These are phyloP conservation scores for Phytophthora podocarpi DNA, from an alignment of 352 stramenopile species.

Conservation along the genomic window DNA sequence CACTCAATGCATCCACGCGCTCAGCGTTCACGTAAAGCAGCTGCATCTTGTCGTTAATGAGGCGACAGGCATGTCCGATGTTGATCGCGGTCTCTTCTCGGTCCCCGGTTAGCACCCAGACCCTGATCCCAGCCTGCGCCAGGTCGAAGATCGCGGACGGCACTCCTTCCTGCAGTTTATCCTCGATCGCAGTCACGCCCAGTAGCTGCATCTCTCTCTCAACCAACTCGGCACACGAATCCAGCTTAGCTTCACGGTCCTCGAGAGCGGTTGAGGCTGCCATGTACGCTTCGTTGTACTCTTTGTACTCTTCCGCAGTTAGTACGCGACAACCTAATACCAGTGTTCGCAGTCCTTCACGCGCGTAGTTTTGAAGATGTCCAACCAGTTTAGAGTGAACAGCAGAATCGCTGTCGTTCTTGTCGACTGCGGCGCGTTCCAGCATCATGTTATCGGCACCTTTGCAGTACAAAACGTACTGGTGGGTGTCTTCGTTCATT, in stretches of 20 bases:
- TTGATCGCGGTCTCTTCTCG: conserved; percentile 98
- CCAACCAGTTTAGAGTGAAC: conserved; percentile 29
- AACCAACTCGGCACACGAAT: conserved; percentile 62
- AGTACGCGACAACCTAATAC: conserved; percentile 67
- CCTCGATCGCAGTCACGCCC: conserved; percentile 96
- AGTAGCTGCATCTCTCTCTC: conserved; percentile 85
- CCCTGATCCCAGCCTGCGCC: conserved; percentile 94
- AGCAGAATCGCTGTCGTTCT: conserved; percentile 15
- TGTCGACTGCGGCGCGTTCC: conserved; percentile 34
- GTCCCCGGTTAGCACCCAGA: conserved; percentile 98
- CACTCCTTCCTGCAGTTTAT: conserved; percentile 95
- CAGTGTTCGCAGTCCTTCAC: conserved; percentile 82
- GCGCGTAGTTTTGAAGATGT: conserved; percentile 70
- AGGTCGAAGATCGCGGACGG: conserved; percentile 93
- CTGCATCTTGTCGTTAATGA: conserved; percentile 75
- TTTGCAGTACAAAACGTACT: conserved; percentile 79
- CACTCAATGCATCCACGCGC: conserved; percentile 38
- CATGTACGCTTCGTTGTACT: conserved; percentile 65
- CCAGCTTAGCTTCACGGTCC: conserved; percentile 55
- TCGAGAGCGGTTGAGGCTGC: conserved; percentile 54
- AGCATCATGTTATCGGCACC: conserved; percentile 89
- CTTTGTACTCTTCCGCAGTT: conserved; percentile 49
- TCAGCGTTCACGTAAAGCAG: conserved; percentile 71
- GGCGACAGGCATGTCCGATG: conserved; percentile 92
- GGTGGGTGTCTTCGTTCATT: conserved; percentile 45